Evolutionary conservation across 1,284 basidiomycete genomes (phyloP).

Genomic region (Malassezia vespertilionis): DNA sequence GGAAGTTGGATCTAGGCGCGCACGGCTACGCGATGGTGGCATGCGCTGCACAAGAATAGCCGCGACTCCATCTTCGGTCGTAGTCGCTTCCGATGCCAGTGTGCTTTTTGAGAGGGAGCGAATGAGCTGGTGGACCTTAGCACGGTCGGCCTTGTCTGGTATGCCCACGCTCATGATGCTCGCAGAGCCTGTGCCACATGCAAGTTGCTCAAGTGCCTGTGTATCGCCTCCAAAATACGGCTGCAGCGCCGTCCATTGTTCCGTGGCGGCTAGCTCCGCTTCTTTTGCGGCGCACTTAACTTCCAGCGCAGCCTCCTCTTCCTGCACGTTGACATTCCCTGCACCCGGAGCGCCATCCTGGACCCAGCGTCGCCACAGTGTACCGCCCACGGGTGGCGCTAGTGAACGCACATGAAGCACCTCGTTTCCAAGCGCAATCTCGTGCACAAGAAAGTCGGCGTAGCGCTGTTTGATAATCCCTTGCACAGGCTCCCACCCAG

Average conservation of each 20-base stretch:
- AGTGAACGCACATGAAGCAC: constrained; percentile 28
- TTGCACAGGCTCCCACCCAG: constrained; percentile 25
- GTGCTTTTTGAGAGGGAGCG: constrained; percentile 71
- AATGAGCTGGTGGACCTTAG: constrained; percentile 67
- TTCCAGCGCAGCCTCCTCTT: not conserved
- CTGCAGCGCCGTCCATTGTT: constrained; percentile 11
- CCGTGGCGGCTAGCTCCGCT: not conserved
- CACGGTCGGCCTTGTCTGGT: constrained; percentile 65
- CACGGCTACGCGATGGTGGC: constrained; percentile 8
- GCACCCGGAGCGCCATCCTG: no score
- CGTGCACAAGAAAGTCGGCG: constrained; percentile 39
- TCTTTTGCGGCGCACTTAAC: not conserved
- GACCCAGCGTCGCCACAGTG: no score
- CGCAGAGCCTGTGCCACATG: not conserved
- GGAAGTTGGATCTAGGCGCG: constrained; percentile 46
- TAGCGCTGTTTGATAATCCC: constrained; percentile 44
- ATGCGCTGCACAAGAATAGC: constrained; percentile 16
- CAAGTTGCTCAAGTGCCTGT: constrained; percentile 18
- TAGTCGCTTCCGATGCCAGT: constrained; percentile 62
- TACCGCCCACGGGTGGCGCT: constrained; percentile 22
- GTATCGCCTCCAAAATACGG: constrained; percentile 17
- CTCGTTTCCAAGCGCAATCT: constrained; percentile 17
- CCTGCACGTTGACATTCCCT: no score
- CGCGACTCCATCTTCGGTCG: constrained; percentile 49
- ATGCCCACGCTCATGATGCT: constrained; percentile 57